Base-by-base conservation (phyloP, 192 early-diverging fungal genomes). In the Coemansia sp. region DNA sequence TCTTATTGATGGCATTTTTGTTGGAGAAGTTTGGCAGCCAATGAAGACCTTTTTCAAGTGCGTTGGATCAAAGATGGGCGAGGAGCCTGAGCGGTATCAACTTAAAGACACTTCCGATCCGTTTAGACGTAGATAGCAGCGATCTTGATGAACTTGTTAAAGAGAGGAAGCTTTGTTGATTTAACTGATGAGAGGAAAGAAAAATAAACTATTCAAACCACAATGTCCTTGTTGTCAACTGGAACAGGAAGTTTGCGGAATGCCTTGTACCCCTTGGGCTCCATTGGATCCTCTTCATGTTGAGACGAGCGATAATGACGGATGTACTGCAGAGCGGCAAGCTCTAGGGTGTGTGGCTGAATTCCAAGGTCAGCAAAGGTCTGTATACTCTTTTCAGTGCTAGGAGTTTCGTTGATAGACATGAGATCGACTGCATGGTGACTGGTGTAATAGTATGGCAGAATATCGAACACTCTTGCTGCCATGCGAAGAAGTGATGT, bases 331-430 rank as follows among this genome's bases (percentile, higher is more conserved):
- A 93, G 85, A 66, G 94, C 90, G 47, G 88, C 87, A 37, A 92
- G 84, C 74, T 97, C 95, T 22, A 96, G 85, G 10, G 84, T 87
- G 42, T 87, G 85, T 7, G 94, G 95, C 67, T 90, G 79, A 67
- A 99, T 90, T 45, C 89, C 88, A 41, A 96, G 85, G 60, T 99
- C 93, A 21, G 85, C 87, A 77, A 97, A 96, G 36, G 92, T 95
- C 68, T 90, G 86, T 61, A 91, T 86, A 40, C 75, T 85, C 51
- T 86, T 79, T n/a, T 76, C 49, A 43, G 60, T 69, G 73, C 85
- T 87, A 19, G 89, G 82, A 49, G 82, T 77, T 68, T 94, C 94
- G 75, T 90, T 85, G 61, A 94, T 82, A 59, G 73, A 84, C 87
- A 93, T 86, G 72, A 88, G 83, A 64, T 95, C 93, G 59, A 97